These are phyloP conservation scores for Sugiyamaella japonica DNA, from an alignment of 1,139 yeast species.

Conservation along the genomic window DNA sequence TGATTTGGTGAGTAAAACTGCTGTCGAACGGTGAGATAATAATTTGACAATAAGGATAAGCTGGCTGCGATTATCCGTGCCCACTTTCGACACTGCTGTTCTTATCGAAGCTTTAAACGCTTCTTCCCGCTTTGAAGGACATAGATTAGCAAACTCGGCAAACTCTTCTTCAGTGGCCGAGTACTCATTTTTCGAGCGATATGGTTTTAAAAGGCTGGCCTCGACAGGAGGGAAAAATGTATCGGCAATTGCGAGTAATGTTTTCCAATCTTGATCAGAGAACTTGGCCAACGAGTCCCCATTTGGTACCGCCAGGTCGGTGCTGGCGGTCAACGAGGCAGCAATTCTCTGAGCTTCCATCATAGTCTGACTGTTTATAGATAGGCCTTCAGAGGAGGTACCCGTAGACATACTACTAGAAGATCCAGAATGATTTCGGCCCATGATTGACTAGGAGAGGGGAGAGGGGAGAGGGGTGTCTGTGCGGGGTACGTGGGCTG, in stretches of 20 bases:
- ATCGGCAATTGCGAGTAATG: constrained; percentile 30
- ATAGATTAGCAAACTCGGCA: constrained; percentile 23
- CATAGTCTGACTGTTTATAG: background rate
- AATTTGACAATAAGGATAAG: constrained; percentile 27
- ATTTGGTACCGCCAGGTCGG: background rate
- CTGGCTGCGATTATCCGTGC: constrained; percentile 20
- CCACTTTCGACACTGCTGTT: constrained; percentile 16
- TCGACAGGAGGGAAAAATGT: constrained; percentile 29
- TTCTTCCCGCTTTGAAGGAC: constrained; percentile 35
- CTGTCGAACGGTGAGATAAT: constrained; percentile 30
- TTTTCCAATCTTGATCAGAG: constrained; percentile 25
- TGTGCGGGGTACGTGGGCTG: too few relatives aligned
- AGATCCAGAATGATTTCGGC: background rate
- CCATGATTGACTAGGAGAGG: too few relatives aligned
- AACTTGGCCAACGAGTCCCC: constrained; percentile 15
- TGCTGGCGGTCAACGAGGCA: constrained; percentile 8
- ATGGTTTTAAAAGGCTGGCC: constrained; percentile 20
- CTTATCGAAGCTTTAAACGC: constrained; percentile 19
- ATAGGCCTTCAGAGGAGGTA: background rate
- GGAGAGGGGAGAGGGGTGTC: too few relatives aligned
- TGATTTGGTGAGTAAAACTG: constrained; percentile 31
- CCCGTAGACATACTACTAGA: background rate
- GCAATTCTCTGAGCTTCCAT: constrained; percentile 7
- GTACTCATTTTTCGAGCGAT: constrained; percentile 15
- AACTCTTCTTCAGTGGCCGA: constrained; percentile 20